Conservation (phyloP, 345 rosid genomes). For the Eucalyptus brandiana region DNA sequence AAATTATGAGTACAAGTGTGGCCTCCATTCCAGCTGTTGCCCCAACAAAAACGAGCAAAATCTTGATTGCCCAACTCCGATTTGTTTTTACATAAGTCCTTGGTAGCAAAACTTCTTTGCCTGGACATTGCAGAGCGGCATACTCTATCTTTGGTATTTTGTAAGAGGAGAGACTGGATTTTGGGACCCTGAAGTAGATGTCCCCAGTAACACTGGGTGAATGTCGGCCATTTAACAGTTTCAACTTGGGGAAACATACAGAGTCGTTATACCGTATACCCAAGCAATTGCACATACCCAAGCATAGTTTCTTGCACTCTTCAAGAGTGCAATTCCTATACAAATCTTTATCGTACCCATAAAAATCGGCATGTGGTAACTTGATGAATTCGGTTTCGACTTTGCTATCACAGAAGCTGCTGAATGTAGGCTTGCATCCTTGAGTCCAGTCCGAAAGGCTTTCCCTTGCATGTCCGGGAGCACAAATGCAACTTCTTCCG, state of each 20-base stretch:
- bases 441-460: background rate
- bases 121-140: background rate
- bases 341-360: background rate
- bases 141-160: background rate
- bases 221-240: background rate
- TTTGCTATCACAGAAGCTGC: background rate
- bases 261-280: background rate
- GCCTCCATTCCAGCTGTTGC: background rate
- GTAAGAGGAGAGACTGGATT: background rate
- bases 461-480: background rate
- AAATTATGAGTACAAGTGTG: background rate
- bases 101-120: background rate
- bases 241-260: background rate
- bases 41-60: background rate
- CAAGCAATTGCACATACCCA: background rate
- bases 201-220: background rate
- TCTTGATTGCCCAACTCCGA: background rate
- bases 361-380: background rate
- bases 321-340: background rate
- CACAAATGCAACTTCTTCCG: slow-evolving; percentile 7
- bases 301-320: background rate
- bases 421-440: slow-evolving; percentile 3
- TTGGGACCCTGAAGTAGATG: background rate
- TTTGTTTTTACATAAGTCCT: background rate
- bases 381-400: background rate